These are phyloP conservation scores for Salix exigua DNA, from an alignment of 345 rosid species.

Conservation along the genomic window DNA sequence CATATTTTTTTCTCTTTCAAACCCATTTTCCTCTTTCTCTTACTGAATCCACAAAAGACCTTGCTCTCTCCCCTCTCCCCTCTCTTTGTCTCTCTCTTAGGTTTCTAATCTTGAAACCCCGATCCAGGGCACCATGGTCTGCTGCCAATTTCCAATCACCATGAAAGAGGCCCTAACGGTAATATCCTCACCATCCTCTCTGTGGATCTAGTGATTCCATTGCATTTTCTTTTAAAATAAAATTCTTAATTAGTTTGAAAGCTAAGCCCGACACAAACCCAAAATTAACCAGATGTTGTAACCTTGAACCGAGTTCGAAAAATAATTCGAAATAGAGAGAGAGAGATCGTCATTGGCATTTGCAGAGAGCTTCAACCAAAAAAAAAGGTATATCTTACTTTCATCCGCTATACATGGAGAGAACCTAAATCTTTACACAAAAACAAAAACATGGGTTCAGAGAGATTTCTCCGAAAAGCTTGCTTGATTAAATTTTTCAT, in stretches of 20 bases:
- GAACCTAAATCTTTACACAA: not conserved
- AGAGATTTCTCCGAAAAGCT: not conserved
- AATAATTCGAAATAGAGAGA: too few species aligned
- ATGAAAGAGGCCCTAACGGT: slow-evolving; percentile 18
- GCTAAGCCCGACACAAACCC: too few species aligned
- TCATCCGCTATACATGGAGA: not conserved
- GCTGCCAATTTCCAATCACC: slow-evolving; percentile 12
- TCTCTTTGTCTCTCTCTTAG: not conserved
- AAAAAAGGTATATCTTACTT: not conserved
- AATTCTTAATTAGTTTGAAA: not conserved
- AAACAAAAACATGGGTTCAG: not conserved
- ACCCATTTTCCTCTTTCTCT: not conserved
- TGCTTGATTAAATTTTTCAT: not conserved
- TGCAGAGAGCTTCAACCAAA: not conserved
- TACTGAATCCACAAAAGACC: not conserved
- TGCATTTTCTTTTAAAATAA: not conserved
- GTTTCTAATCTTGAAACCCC: not conserved
- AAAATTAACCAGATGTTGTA: too few species aligned
- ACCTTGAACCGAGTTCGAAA: too few species aligned
- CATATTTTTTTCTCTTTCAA: too few species aligned
- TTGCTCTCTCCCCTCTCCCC: not conserved
- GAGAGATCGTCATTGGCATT: too few species aligned
- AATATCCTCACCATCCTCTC: not conserved
- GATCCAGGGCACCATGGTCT: slow-evolving; percentile 13
- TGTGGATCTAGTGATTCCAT: slow-evolving; percentile 30